These are phyloP conservation scores for Furcasterigmium furcatum DNA, from an alignment of 2,329 filamentous ascomycete species.

Conservation along the genomic window DNA sequence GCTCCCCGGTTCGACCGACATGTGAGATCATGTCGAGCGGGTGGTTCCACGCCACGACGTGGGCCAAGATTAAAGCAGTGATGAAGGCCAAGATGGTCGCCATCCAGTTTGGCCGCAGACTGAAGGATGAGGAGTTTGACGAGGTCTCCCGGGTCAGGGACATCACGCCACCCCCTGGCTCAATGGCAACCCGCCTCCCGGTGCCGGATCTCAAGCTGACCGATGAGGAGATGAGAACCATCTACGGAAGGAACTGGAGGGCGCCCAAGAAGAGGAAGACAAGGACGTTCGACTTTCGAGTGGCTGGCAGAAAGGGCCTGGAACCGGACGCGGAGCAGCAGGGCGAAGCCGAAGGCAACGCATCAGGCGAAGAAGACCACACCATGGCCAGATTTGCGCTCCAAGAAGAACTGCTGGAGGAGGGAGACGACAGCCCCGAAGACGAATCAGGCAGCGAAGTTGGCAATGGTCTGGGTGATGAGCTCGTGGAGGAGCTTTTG, in stretches of 20 bases:
- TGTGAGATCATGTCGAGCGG: constrained; percentile 66
- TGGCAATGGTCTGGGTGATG: constrained; percentile 8
- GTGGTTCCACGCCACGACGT: constrained; percentile 80
- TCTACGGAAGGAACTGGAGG: constrained; percentile 27
- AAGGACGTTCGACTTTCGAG: constrained; percentile 13
- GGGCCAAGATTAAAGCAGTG: constrained; percentile 79
- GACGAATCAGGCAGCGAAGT: constrained; percentile 20
- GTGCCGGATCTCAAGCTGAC: constrained; percentile 35
- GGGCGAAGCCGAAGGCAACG: constrained; percentile 1
- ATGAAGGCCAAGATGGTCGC: constrained; percentile 83
- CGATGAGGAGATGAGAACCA: constrained; percentile 27
- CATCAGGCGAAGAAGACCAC: not conserved
- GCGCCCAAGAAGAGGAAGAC: constrained; percentile 15
- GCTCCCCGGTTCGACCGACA: constrained; percentile 52
- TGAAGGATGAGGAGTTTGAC: constrained; percentile 45
- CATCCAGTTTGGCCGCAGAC: constrained; percentile 53
- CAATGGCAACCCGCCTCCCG: constrained; percentile 28
- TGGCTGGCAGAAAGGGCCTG: constrained; percentile 10
- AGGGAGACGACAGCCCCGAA: constrained; percentile 21
- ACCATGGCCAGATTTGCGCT: constrained; percentile 2
- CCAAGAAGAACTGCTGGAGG: constrained; percentile 17
- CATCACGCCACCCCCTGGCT: constrained; percentile 23
- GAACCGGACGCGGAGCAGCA: constrained; percentile 4
- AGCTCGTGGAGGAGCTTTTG: constrained; percentile 8
- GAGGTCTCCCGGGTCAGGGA: constrained; percentile 33